Evolutionary conservation across 1,139 yeast genomes (phyloP), one percentile per base, ranked within the genome.

Genomic region (Eremothecium gossypii): DNA sequence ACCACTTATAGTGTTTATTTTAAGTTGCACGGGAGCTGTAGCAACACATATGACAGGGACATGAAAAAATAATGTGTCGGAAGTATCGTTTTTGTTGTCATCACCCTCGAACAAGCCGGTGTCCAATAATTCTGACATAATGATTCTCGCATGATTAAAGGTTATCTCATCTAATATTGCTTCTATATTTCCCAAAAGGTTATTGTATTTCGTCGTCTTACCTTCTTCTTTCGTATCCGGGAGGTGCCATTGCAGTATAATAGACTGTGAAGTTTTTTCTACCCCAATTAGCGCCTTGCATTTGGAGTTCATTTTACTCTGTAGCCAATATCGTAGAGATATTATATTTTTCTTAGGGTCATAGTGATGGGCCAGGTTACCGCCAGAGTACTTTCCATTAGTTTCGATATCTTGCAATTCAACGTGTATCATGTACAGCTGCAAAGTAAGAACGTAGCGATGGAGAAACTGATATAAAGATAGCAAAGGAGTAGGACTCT

Each of bases 401-500:
- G 55, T 62, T 43, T 73, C 68, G 45, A 83, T 63, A 17, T 70
- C 73, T 29, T 71, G 68, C 41, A 87, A 63, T 54, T 84, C 91
- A 35, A 75, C 69, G 46, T 84, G 79, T 13, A 87, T 67, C 44
- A 82, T 66, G 50, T 83, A 78, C 27, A 89, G 68, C 58, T 85
- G 85, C 64, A 83, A 80, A 26, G 85, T 78, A 28, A 80, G 73
- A 9, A 91, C 71, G 58, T 83, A 85, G 49, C 75, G 73, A 51
- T 83, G 83, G 45, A 89, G 65, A 44, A 85, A 69, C 33, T 74
- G 79, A 56, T 84, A 80, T 17, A 86, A 66, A 1, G 82, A 82
- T 1, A 60, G 54, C 23, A 89, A 67, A 12, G 63, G 63, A 30
- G 53, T 51, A 1, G 80, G 77, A 38, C 68, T 69, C 26, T 64